phyloP scores from a whole-genome alignment of 2,329 filamentous ascomycete species.

The Arthrinium phaeospermum region DNA sequence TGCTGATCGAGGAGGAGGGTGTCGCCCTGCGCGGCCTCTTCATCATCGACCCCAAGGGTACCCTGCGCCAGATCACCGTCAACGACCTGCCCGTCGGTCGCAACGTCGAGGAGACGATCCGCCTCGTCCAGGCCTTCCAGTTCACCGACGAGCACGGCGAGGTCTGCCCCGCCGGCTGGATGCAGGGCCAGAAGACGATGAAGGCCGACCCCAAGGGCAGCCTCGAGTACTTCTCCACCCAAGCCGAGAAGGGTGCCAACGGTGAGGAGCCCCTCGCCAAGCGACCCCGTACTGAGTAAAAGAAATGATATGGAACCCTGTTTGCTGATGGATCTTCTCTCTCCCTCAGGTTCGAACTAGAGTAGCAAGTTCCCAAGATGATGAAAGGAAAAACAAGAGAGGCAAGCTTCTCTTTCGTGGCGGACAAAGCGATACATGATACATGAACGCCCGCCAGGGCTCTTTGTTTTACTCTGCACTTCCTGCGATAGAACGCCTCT shows the following conservation, averaged over 20 bases:
- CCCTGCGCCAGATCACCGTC: slow-evolving; percentile 67
- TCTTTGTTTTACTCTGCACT: slow-evolving; percentile 1
- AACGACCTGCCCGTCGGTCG: slow-evolving; percentile 70
- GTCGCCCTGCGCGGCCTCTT: slow-evolving; percentile 68
- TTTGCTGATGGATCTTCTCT: slow-evolving; percentile 12
- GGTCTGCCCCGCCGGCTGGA: slow-evolving; percentile 64
- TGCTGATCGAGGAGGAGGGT: slow-evolving; percentile 68
- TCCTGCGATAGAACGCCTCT: slow-evolving; percentile 13
- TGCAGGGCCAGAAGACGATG: slow-evolving; percentile 52
- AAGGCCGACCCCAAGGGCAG: slow-evolving; percentile 58
- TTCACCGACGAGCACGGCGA: slow-evolving; percentile 86
- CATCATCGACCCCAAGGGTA: slow-evolving; percentile 68
- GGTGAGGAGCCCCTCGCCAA: slow-evolving; percentile 11
- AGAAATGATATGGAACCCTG: neutral
- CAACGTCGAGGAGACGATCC: slow-evolving; percentile 67
- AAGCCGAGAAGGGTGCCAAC: slow-evolving; percentile 21
- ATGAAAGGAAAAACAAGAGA: neutral
- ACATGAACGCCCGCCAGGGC: neutral
- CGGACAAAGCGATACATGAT: neutral
- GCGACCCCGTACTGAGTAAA: slow-evolving; percentile 9
- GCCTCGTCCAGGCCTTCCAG: slow-evolving; percentile 76
- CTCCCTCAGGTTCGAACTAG: slow-evolving; percentile 12
- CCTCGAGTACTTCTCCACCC: slow-evolving; percentile 52
- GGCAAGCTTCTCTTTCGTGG: neutral
- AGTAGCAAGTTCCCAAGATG: neutral